Conservation (phyloP, 2,329 filamentous ascomycete species). For the Claviceps monticola region DNA sequence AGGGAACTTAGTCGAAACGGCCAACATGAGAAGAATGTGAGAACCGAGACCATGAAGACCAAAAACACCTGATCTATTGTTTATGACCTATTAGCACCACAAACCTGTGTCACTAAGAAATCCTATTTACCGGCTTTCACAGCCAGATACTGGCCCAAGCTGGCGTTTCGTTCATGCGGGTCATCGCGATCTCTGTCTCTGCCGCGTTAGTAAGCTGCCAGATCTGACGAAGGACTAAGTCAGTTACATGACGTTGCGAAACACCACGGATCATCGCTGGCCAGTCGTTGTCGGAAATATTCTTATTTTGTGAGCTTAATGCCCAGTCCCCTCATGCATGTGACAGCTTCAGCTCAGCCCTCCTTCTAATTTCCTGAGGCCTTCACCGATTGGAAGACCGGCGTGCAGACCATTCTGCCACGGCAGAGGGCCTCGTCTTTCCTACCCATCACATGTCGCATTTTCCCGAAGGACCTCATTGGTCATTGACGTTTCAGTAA, state of each 20-base stretch:
- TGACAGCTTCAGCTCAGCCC: neutral
- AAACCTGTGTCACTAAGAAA: neutral
- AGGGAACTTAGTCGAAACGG: neutral
- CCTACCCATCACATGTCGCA: neutral
- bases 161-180: slow-evolving; percentile 4
- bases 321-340: neutral
- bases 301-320: neutral
- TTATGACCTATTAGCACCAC: neutral
- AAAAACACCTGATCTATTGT: neutral
- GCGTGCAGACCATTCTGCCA: neutral
- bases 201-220: neutral
- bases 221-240: neutral
- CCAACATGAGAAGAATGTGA: neutral
- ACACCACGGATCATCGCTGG: neutral
- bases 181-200: slow-evolving; percentile 4
- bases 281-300: neutral
- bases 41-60: neutral
- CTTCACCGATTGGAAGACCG: neutral
- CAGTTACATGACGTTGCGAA: neutral
- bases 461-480: neutral
- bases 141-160: neutral
- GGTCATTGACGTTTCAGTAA: neutral
- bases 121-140: neutral
- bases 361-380: neutral
- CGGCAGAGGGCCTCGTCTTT: neutral